These are phyloP conservation scores for Penicillium paxilli DNA, from an alignment of 495 filamentous ascomycete genomes.

Conservation along the genomic window DNA sequence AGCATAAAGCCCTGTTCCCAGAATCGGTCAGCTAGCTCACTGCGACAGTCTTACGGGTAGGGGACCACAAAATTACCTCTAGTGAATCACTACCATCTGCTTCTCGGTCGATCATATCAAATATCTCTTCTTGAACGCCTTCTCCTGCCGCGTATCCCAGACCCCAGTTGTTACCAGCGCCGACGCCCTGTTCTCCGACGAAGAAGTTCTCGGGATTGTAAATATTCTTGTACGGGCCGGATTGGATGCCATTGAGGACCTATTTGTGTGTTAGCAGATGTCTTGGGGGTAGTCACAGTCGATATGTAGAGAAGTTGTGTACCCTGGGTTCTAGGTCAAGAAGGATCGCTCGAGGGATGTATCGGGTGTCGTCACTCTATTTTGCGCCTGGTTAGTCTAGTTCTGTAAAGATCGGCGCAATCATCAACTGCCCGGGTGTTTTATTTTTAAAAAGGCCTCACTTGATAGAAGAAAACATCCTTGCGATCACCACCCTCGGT, in stretches of 20 bases:
- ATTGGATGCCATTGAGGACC: conserved; percentile 91
- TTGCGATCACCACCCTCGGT: conserved; percentile 96
- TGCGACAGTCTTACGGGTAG: not conserved
- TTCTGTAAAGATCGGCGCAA: not conserved
- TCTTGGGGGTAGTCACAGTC: not conserved
- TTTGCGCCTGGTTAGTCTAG: conserved; percentile 5
- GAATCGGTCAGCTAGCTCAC: not conserved
- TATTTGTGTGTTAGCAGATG: conserved; percentile 26
- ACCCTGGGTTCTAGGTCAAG: conserved; percentile 93
- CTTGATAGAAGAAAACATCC: conserved; percentile 99
- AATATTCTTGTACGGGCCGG: conserved; percentile 91
- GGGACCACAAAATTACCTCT: conserved; percentile 56
- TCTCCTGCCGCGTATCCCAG: conserved; percentile 93
- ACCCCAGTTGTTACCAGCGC: conserved; percentile 97
- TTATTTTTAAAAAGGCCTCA: conserved; percentile 20
- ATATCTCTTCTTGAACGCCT: conserved; percentile 89
- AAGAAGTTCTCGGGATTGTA: conserved; percentile 99
- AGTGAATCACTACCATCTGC: conserved; percentile 96
- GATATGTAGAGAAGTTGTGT: conserved; percentile 26
- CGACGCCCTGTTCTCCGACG: conserved; percentile 84
- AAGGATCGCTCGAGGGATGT: conserved; percentile 94
- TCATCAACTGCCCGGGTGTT: not conserved
- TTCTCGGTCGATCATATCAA: conserved; percentile 99
- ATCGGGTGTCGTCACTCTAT: conserved; percentile 91
- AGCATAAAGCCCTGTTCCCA: conserved; percentile 85